These are phyloP conservation scores for Colletotrichum eremochloae DNA, from an alignment of 2,329 filamentous ascomycete genomes.

Conservation along the genomic window DNA sequence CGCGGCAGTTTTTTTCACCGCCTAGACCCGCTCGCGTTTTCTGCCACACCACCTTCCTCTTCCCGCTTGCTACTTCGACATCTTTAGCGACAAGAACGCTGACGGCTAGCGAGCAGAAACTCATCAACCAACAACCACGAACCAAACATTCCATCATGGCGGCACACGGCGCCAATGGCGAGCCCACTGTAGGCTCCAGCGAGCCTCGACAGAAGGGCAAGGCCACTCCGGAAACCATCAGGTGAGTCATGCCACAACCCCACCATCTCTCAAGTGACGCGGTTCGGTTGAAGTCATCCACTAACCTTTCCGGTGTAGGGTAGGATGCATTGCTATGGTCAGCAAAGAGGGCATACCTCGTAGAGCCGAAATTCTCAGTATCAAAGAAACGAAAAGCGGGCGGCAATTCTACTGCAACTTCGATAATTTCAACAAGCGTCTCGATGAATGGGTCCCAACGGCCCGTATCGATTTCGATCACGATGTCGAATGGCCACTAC, in stretches of 20 bases:
- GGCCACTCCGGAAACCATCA: constrained; percentile 86
- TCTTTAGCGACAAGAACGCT: constrained; percentile 13
- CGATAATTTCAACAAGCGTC: constrained; percentile 94
- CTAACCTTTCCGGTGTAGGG: constrained; percentile 47
- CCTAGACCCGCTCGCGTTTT: constrained; percentile 35
- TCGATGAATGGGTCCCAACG: constrained; percentile 88
- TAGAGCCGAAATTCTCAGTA: constrained; percentile 96
- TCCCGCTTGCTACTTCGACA: neutral
- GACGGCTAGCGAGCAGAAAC: neutral
- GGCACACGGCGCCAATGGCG: constrained; percentile 62
- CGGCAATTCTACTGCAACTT: constrained; percentile 97
- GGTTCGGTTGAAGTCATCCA: neutral
- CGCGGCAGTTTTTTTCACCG: constrained; percentile 30
- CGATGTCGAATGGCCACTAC: constrained; percentile 96
- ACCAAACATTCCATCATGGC: constrained; percentile 63
- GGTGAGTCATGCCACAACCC: constrained; percentile 63
- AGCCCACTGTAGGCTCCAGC: constrained; percentile 69
- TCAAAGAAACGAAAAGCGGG: constrained; percentile 88
- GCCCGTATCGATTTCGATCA: constrained; percentile 86
- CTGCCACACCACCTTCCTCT: constrained; percentile 38
- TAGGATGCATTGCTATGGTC: constrained; percentile 73
- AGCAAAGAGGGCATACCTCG: constrained; percentile 83
- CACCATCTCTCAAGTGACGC: neutral
- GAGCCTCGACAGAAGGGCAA: constrained; percentile 78
- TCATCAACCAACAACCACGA: constrained; percentile 31